phyloP scores from a whole-genome alignment of 352 stramenopile genomes.

The Pythium oligandrum region DNA sequence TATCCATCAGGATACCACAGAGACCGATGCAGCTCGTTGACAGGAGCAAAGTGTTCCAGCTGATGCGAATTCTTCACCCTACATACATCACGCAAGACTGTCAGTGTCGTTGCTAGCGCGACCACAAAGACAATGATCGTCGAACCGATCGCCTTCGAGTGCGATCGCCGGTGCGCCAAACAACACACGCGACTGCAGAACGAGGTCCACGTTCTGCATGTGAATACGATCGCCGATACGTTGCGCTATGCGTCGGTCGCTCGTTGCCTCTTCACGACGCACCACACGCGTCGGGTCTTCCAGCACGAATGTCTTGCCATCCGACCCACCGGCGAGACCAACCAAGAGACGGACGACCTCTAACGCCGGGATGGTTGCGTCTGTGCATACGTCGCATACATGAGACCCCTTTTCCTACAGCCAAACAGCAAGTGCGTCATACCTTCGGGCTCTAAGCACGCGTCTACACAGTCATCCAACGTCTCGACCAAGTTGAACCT shows the following conservation, averaged over 20 bases:
- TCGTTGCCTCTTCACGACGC: slow-evolving; percentile 10
- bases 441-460: slow-evolving; percentile 7
- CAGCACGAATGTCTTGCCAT: slow-evolving; percentile 56
- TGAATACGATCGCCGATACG: slow-evolving; percentile 53
- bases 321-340: slow-evolving; percentile 42
- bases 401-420: background rate
- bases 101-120: no score
- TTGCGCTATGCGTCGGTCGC: background rate
- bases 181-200: slow-evolving; percentile 32
- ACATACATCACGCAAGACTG: no score
- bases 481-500: slow-evolving; percentile 13
- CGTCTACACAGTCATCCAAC: slow-evolving; percentile 14
- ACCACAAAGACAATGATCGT: no score
- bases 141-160: background rate
- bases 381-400: no score
- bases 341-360: slow-evolving; percentile 48
- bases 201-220: slow-evolving; percentile 42
- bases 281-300: slow-evolving; percentile 37
- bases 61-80: slow-evolving; percentile 1
- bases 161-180: slow-evolving; percentile 4
- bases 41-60: slow-evolving; percentile 3
- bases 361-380: slow-evolving; percentile 13
- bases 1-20: slow-evolving; percentile 17
- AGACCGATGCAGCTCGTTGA: slow-evolving; percentile 2
- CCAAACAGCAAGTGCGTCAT: no score